Percentiles rank a stretch among this genome's conserved stretches.
Evolutionary conservation across 129 eudicot genomes (phyloP).

Genomic region (Rutidosis leptorrhynchoides): DNA sequence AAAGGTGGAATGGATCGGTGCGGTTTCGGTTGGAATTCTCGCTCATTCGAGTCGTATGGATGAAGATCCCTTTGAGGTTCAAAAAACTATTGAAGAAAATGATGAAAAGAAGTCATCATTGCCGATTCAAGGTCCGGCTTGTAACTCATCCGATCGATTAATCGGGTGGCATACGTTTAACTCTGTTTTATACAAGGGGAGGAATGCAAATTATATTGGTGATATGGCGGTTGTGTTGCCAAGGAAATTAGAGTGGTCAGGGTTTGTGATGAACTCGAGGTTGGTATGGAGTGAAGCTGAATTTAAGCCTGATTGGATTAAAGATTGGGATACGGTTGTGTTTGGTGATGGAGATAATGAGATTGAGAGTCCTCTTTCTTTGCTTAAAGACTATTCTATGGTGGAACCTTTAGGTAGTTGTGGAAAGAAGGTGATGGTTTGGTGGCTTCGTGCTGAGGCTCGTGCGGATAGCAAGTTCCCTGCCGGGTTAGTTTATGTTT

Average conservation of each 20-base stretch:
- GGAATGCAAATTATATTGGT: slow-evolving; percentile 75
- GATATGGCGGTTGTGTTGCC: slow-evolving; percentile 87
- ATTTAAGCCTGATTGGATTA: slow-evolving; percentile 77
- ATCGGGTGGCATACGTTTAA: slow-evolving; percentile 85
- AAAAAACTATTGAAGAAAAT: slow-evolving; percentile 39
- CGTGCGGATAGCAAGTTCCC: slow-evolving; percentile 97
- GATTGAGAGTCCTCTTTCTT: slow-evolving; percentile 72
- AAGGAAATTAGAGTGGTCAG: slow-evolving; percentile 76
- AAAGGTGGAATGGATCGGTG: slow-evolving; percentile 83
- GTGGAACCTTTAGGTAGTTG: slow-evolving; percentile 94
- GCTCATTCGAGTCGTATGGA: slow-evolving; percentile 62
- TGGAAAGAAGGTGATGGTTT: slow-evolving; percentile 85
- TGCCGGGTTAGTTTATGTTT: slow-evolving; percentile 57
- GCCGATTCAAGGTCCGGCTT: slow-evolving; percentile 94
- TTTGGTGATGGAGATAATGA: slow-evolving; percentile 40
- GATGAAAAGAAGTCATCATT: slow-evolving; percentile 34
- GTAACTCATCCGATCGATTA: slow-evolving; percentile 72
- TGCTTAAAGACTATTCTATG: slow-evolving; percentile 64
- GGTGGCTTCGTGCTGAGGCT: slow-evolving; percentile 99
- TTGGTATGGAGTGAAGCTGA: slow-evolving; percentile 77
- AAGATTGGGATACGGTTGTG: slow-evolving; percentile 50
- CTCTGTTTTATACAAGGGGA: slow-evolving; percentile 42
- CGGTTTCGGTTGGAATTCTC: slow-evolving; percentile 87
- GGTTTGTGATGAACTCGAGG: slow-evolving; percentile 82
- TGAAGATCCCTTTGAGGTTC: slow-evolving; percentile 38